Conservation (phyloP, 2,329 filamentous ascomycete species). For the Fusarium nodosum region DNA sequence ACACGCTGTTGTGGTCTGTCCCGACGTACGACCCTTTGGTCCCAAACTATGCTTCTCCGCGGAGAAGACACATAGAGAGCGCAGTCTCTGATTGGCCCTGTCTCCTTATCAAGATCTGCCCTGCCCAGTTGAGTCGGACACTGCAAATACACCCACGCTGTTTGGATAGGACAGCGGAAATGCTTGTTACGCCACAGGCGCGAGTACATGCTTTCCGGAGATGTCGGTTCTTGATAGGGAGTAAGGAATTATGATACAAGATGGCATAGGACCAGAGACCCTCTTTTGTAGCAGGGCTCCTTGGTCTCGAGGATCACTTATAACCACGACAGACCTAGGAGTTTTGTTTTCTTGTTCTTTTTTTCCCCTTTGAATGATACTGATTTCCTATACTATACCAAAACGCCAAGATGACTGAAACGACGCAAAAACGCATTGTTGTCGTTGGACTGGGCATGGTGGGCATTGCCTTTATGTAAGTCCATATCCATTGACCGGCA, state of each 20-base stretch:
- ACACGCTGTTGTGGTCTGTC: slow-evolving; percentile 33
- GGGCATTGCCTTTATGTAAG: slow-evolving; percentile 87
- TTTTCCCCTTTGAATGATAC: neutral
- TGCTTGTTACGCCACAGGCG: slow-evolving; percentile 36
- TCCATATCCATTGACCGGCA: slow-evolving; percentile 34
- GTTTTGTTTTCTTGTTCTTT: neutral
- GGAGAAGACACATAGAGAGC: slow-evolving; percentile 21
- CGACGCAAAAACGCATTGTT: slow-evolving; percentile 73
- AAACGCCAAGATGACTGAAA: slow-evolving; percentile 36
- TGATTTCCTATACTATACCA: slow-evolving; percentile 4
- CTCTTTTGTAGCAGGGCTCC: slow-evolving; percentile 31
- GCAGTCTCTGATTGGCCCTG: slow-evolving; percentile 40
- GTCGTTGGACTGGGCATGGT: slow-evolving; percentile 95
- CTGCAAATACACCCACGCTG: slow-evolving; percentile 27
- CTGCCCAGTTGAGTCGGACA: slow-evolving; percentile 13
- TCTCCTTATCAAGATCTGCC: slow-evolving; percentile 47
- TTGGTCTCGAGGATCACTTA: slow-evolving; percentile 30
- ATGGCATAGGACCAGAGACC: slow-evolving; percentile 24
- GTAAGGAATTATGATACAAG: slow-evolving; percentile 24
- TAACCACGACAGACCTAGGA: slow-evolving; percentile 27
- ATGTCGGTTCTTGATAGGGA: slow-evolving; percentile 44
- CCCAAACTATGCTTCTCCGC: slow-evolving; percentile 43
- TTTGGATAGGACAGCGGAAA: slow-evolving; percentile 39
- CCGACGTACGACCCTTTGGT: slow-evolving; percentile 39
- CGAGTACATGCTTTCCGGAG: slow-evolving; percentile 36